These are phyloP conservation scores for Tagetes patula DNA, from an alignment of 129 eudicot species.

Conservation along the genomic window DNA sequence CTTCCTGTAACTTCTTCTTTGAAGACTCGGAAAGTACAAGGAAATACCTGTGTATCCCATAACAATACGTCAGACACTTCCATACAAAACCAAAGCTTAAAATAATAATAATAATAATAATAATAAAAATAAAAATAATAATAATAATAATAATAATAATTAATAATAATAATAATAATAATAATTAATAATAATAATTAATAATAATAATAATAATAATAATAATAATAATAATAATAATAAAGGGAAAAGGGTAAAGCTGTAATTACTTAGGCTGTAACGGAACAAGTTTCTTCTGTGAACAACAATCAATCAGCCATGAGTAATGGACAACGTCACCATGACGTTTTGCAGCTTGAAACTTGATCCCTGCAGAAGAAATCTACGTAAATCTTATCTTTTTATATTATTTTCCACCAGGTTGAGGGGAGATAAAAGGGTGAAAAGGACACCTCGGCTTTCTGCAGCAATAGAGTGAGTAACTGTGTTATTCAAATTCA, in stretches of 20 bases:
- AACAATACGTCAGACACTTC: conserved; percentile 8
- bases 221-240: not conserved
- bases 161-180: too few relatives aligned
- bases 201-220: too few relatives aligned
- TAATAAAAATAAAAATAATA: not conserved
- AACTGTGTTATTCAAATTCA: conserved; percentile 85
- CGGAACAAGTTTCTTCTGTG: conserved; percentile 71
- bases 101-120: not conserved
- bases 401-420: not conserved
- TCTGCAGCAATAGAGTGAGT: conserved; percentile 96
- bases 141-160: too few relatives aligned
- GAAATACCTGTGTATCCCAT: conserved; percentile 54
- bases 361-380: conserved; percentile 68
- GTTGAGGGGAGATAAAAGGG: conserved; percentile 5
- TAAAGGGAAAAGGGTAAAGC: conserved; percentile 4
- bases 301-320: conserved; percentile 85
- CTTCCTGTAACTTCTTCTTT: conserved; percentile 68
- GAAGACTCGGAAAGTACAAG: conserved; percentile 70
- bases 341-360: conserved; percentile 83
- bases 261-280: conserved; percentile 72
- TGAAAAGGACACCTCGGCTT: conserved; percentile 54
- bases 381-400: not conserved
- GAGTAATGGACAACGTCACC: conserved; percentile 91
- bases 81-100: not conserved
- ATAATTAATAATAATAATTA: too few relatives aligned